These are phyloP conservation scores for Vanilla planifolia DNA, from an alignment of 106 monocot genomes.

Conservation along the genomic window DNA sequence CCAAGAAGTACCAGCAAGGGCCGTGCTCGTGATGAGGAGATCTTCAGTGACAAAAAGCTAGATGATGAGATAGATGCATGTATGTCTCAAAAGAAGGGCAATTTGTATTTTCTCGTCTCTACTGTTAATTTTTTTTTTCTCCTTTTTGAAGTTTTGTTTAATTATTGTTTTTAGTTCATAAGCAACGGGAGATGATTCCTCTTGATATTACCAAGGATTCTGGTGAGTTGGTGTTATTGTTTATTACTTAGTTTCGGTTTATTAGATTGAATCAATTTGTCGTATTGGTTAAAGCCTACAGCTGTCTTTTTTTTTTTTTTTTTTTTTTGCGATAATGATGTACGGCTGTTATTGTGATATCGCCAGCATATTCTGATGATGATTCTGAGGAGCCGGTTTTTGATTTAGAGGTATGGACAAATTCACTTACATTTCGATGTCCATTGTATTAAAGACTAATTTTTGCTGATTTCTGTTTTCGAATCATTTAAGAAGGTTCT, in stretches of 20 bases:
- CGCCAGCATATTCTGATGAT: conserved; percentile 34
- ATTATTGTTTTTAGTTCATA: conserved; percentile 54
- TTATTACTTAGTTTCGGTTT: not conserved
- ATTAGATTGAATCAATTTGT: not conserved
- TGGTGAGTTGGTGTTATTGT: conserved; percentile 12
- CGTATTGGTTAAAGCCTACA: not conserved
- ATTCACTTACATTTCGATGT: not conserved
- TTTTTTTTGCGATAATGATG: not conserved
- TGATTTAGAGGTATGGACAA: conserved; percentile 45
- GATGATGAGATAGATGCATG: conserved; percentile 7
- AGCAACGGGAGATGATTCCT: conserved; percentile 78
- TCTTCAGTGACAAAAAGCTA: not conserved
- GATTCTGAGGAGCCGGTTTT: conserved; percentile 69
- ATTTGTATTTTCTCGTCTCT: not conserved
- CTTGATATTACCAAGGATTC: conserved; percentile 30
- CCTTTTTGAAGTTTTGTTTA: not conserved
- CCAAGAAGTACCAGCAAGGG: not conserved
- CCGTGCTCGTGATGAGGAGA: not conserved
- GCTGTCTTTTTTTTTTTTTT: not conserved
- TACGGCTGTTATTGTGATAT: conserved; percentile 2
- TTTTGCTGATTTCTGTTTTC: not conserved
- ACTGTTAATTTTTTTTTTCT: not conserved
- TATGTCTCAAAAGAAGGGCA: not conserved
- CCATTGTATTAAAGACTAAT: not conserved
- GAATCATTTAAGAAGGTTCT: not conserved